These are phyloP conservation scores for Omphalotus guepiniiformis DNA, from an alignment of 768 basidiomycete genomes.

Conservation along the genomic window DNA sequence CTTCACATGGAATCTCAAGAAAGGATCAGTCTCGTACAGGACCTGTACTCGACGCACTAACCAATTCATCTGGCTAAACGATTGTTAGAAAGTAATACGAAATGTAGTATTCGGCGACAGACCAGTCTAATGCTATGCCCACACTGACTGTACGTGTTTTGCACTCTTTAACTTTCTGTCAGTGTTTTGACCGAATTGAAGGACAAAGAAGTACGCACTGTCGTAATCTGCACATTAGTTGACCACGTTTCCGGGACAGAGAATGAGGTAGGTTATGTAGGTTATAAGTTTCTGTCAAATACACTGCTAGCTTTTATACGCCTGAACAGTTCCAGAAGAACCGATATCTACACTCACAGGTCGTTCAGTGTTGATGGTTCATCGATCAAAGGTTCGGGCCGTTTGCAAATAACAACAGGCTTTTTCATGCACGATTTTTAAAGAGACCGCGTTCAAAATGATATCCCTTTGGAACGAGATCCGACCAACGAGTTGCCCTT, in stretches of 20 bases:
- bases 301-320: constrained; percentile 10
- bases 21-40: constrained; percentile 11
- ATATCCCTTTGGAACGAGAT: constrained; percentile 6
- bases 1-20: constrained; percentile 59
- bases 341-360: constrained; percentile 11
- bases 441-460: constrained; percentile 5
- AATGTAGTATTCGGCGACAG: constrained; percentile 17
- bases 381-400: constrained; percentile 11
- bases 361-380: not conserved
- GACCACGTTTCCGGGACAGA: not conserved
- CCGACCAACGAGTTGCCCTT: constrained; percentile 6
- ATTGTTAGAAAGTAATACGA: constrained; percentile 10
- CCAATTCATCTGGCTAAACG: constrained; percentile 63
- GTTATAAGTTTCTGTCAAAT: not conserved
- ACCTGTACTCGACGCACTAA: constrained; percentile 23
- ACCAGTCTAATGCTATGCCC: constrained; percentile 53
- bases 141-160: constrained; percentile 56
- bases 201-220: constrained; percentile 41
- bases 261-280: not conserved
- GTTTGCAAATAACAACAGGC: constrained; percentile 2
- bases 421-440: constrained; percentile 10
- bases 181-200: not conserved
- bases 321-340: constrained; percentile 6
- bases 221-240: constrained; percentile 68
- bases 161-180: constrained; percentile 45